Evolutionary conservation across 2,329 filamentous ascomycete genomes (phyloP).

Genomic region (Magnaporthiopsis poae): DNA sequence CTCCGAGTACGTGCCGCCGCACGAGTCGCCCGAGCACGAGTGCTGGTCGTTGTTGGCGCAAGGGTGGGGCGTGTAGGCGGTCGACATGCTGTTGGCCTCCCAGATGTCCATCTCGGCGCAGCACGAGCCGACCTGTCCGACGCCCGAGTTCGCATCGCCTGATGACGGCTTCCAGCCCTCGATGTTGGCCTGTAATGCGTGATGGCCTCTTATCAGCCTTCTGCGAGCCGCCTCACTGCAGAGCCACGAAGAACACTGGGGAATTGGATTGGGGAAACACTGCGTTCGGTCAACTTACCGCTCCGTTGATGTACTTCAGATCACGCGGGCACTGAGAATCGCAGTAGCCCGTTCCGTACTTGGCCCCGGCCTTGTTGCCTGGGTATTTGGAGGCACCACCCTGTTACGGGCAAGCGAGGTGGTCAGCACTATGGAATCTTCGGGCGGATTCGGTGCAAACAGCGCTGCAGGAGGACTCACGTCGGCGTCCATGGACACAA

Average conservation of each 20-base stretch:
- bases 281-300: constrained; percentile 20
- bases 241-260: neutral
- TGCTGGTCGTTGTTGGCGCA: constrained; percentile 36
- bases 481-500: constrained; percentile 50
- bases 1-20: constrained; percentile 42
- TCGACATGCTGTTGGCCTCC: constrained; percentile 32
- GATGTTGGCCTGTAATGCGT: constrained; percentile 34
- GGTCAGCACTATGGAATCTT: neutral
- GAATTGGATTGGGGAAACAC: too few species aligned
- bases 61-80: constrained; percentile 30
- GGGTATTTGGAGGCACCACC: constrained; percentile 42
- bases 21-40: constrained; percentile 40
- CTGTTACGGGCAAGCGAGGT: constrained; percentile 17
- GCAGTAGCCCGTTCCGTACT: constrained; percentile 52
- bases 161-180: constrained; percentile 41
- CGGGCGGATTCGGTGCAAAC: neutral
- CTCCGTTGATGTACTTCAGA: constrained; percentile 49
- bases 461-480: constrained; percentile 15
- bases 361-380: constrained; percentile 43
- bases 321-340: constrained; percentile 44
- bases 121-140: constrained; percentile 40
- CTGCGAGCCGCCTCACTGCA: neutral
- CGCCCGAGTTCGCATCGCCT: constrained; percentile 45
- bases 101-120: constrained; percentile 38
- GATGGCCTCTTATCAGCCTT: neutral